Evolutionary conservation across 164 flowering plant species (phyloP), one percentile per base, ranked within the genome.

Genomic region (Sextonia rubra): DNA sequence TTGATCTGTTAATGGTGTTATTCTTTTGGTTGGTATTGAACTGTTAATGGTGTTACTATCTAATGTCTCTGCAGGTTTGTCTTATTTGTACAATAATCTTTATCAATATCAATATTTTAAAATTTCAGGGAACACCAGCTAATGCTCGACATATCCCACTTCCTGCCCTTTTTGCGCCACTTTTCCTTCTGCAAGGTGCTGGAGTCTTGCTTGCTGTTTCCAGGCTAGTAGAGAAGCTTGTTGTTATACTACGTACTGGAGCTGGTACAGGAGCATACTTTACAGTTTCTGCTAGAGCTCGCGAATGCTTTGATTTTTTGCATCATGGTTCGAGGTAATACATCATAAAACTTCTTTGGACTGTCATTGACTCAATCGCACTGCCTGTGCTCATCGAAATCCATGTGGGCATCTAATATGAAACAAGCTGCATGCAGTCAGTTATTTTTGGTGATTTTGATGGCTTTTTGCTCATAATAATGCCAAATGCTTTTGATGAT

Each of bases 281-380:
- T 69, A 27, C 70, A 17, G 17, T 83, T n/a, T 83, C 91, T 68
- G 84, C 89, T 52, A 85, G 80, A 79, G 83, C 77, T 71, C 83
- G 71, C 69, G 95, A 92, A 27, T 85, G 74, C 76, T 86, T 91
- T 80, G 92, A 81, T 26, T 94, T 92, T 79, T 69, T 89, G 80
- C 93, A 85, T 76, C 97, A 83, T 84, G 98, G 98, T 44, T 91
- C 97, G 64, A 91, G 97, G 98, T 91, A 86, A 37, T 17, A 22
- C 47, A 11, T 2, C 67, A 60, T 47, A 44, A 30, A 22, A 60
- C 22, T 74, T 69, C 64, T 58, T 5, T 27, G 30, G 44, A 37
- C 11, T 37, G 15, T 61, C 20, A 66, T 60, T 12, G 56, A 66
- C 9, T 60, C 3, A 71, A 66, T 4, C 12, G 32, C 6, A 20